Conservation (phyloP, 331 rosid genomes). For the Quercus phellos region DNA sequence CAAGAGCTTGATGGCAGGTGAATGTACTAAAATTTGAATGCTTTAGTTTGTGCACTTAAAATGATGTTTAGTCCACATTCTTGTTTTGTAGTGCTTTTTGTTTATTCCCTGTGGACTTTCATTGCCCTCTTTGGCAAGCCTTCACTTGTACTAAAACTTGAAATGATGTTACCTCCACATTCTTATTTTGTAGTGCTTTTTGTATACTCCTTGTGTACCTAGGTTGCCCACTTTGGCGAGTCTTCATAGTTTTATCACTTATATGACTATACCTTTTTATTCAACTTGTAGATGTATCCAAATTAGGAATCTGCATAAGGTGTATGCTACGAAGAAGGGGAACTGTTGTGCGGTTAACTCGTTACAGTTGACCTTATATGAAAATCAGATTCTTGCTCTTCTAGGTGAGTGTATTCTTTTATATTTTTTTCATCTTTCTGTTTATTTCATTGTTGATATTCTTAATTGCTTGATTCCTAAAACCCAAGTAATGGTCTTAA, state of each 20-base stretch:
- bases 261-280: background rate
- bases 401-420: constrained; percentile 51
- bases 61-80: background rate
- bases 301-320: constrained; percentile 83
- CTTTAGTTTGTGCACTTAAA: constrained; percentile 2
- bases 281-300: constrained; percentile 76
- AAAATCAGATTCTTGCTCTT: constrained; percentile 97
- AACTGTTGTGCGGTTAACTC: constrained; percentile 84
- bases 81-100: background rate
- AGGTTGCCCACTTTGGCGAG: background rate
- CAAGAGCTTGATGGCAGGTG: constrained; percentile 93
- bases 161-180: background rate
- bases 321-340: constrained; percentile 77
- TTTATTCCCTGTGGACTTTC: constrained; percentile 4
- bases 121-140: background rate
- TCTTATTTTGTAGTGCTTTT: background rate
- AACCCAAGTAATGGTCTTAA: background rate
- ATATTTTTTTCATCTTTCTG: background rate
- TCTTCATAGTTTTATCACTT: background rate
- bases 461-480: background rate
- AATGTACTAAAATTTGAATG: constrained; percentile 20
- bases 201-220: constrained; percentile 11
- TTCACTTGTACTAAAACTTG: constrained; percentile 7
- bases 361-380: constrained; percentile 72
- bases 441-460: background rate